A percentile compares a stretch with the other conserved stretches of the same genome.
Evolutionary conservation across 768 basidiomycete genomes (phyloP).

Genomic region (Lactifluus subvellereus): DNA sequence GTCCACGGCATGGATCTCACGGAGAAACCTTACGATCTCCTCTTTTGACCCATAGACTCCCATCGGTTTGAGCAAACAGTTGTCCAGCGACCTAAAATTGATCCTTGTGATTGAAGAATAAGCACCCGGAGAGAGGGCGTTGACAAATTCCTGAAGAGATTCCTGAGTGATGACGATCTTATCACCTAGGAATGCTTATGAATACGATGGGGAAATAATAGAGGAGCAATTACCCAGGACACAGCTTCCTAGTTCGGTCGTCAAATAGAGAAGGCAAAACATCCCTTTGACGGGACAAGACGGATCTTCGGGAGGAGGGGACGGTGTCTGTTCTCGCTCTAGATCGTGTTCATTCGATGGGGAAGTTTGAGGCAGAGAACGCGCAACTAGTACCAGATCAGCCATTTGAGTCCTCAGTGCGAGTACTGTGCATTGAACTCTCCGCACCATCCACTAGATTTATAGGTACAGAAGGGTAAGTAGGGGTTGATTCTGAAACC

Average conservation of each 20-base stretch:
- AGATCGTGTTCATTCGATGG: too few species aligned
- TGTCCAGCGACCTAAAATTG: constrained; percentile 48
- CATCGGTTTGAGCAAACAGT: constrained; percentile 20
- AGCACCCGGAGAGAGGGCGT: constrained; percentile 43
- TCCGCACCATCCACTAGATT: too few species aligned
- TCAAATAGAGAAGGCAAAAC: too few species aligned
- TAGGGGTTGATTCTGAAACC: too few species aligned
- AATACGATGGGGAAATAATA: not conserved
- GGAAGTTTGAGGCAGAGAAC: too few species aligned
- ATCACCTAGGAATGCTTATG: too few species aligned
- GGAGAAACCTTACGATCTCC: constrained; percentile 24
- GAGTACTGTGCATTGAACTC: too few species aligned
- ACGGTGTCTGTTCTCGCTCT: not conserved
- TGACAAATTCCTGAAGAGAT: constrained; percentile 43
- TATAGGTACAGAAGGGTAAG: too few species aligned
- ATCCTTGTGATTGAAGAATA: constrained; percentile 49
- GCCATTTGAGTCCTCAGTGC: too few species aligned
- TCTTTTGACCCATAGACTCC: constrained; percentile 46
- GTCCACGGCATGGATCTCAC: constrained; percentile 33
- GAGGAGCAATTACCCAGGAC: constrained; percentile 40
- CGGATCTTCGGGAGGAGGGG: not conserved
- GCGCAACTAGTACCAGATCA: too few species aligned
- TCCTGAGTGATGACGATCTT: constrained; percentile 55
- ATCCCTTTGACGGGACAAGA: too few species aligned
- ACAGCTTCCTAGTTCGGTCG: constrained; percentile 40